Base-by-base conservation (phyloP, 805 yeast species). In the Metschnikowia similis region DNA sequence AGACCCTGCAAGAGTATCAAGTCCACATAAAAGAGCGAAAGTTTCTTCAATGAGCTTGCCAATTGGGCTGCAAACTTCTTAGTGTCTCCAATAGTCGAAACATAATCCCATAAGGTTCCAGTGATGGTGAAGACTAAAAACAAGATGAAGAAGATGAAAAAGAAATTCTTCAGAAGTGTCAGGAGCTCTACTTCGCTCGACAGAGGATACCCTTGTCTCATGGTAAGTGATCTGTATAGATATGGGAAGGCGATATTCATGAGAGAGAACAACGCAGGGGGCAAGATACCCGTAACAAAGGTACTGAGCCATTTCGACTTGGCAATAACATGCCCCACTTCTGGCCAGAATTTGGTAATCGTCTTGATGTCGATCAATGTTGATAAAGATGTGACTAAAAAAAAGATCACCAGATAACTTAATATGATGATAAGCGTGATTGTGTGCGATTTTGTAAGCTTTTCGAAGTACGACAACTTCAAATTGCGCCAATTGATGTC, bases 1-100 rank as follows among this genome's bases (percentile, higher is more conserved):
- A 82, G 58, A 0, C 90, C 94, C 64, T 87, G 94, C 49, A 86
- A 74, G 21, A 86, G 70, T 51, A 86, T 85, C 66, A 81, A 71
- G 59, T 81, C 82, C 46, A 76, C 80, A 55, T 81, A 81, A 56
- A 81, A 81, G 41, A 81, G 65, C 2, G 83, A 77, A 35, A 79
- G 64, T 38, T 74, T 70, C 58, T 77, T 78, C 48, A 81, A 69
- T 1, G 84, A 79, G 10, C 71, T 66, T 6, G 84, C 84, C 51
- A 81, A 61, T 48, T 78, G 74, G 48, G 75, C 79, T 0, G 84
- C 84, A 50, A 81, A 78, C 59, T 76, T 77, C 11, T 84, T 80
- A 9, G 85, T 80, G 56, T 81, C 85, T 27, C 82, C 72, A 17
- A 82, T 69, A 45, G 79, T 69, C 0, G 84, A 79, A 59, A 80